Base-by-base conservation (phyloP, 306 rosid species). In the Cucurbita ficifolia region DNA sequence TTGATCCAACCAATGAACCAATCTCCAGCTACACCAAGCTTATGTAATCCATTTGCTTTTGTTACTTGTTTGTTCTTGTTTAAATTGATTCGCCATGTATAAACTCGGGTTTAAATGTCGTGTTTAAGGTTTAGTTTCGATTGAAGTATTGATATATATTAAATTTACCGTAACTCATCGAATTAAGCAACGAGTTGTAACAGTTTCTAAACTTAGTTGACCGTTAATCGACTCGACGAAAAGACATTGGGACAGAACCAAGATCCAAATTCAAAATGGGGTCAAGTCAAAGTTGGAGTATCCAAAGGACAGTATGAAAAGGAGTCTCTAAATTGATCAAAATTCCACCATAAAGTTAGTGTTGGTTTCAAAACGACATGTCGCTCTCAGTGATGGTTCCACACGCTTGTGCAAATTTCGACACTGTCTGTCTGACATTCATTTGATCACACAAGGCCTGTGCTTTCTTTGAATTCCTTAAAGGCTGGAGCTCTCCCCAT, bases 1-100 rank as follows among this genome's bases (percentile, higher is more conserved):
- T 36, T 35, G 21, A 50, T n/a, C 0, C 56, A 63, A 79, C 84
- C 88, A 76, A 56, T 70, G 77, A 75, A 65, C 70, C 73, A 64
- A 8, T 80, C 83, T 77, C 46, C 36, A 48, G 77, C 81, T 70
- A 35, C 71, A 58, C 56, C 81, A 19, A 46, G 51, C 69, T 50
- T 75, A 51, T 79, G 78, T 49, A 39, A 22, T 45, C 59, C 72
- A 52, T 65, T 80, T 18, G 45, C 71, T 65, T 76, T 77, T 14
- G n/a, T 75, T 64, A 1, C 59, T 50, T 74, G 51, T 53, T 76
- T 69, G 80, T 75, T 74, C 24, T 40, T 51, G 42, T 53, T 46
- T 49, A 5, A 60, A 35, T 49, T 43, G 7, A 16, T 71, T 4
- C 5, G 48, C 16, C 8, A 17, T 21, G 10, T 53, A 2, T 51